These are phyloP conservation scores for Polyplosphaeria fusca DNA, from an alignment of 495 filamentous ascomycete species.

Conservation along the genomic window DNA sequence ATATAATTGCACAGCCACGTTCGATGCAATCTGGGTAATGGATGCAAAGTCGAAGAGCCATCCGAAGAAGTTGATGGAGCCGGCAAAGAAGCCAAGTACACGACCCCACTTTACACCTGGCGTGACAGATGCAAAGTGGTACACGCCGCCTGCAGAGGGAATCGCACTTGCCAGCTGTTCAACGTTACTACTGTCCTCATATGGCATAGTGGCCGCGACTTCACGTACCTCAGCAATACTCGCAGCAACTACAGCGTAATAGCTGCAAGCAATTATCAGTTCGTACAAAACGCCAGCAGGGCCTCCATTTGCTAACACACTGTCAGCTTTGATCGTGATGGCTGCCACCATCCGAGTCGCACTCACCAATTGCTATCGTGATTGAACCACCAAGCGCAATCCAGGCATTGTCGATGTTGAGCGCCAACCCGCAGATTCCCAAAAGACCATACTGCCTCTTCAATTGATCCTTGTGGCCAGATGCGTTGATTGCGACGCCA, in stretches of 20 bases:
- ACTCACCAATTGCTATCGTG: slow-evolving; percentile 52
- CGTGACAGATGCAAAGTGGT: slow-evolving; percentile 80
- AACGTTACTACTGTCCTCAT: too few species aligned
- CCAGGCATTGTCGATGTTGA: slow-evolving; percentile 55
- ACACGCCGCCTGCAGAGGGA: slow-evolving; percentile 74
- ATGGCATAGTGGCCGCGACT: too few species aligned
- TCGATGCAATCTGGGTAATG: slow-evolving; percentile 63
- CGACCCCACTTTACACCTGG: slow-evolving; percentile 66
- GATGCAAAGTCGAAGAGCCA: slow-evolving; percentile 69
- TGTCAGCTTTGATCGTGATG: not conserved
- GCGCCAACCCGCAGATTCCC: slow-evolving; percentile 50
- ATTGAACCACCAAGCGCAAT: slow-evolving; percentile 54
- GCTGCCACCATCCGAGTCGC: too few species aligned
- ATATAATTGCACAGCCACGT: slow-evolving; percentile 60
- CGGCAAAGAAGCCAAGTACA: slow-evolving; percentile 70
- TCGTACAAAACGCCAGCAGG: slow-evolving; percentile 30
- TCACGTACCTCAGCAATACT: slow-evolving; percentile 34
- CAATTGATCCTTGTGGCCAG: slow-evolving; percentile 56
- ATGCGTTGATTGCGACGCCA: slow-evolving; percentile 44
- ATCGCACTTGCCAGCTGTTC: slow-evolving; percentile 77
- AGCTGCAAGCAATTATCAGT: slow-evolving; percentile 27
- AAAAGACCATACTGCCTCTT: slow-evolving; percentile 55
- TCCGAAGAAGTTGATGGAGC: slow-evolving; percentile 65
- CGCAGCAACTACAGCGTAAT: slow-evolving; percentile 29
- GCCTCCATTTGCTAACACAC: slow-evolving; percentile 34